These are phyloP conservation scores for Polychytrium aggregatum DNA, from an alignment of 192 early-diverging fungal genomes.

Conservation along the genomic window DNA sequence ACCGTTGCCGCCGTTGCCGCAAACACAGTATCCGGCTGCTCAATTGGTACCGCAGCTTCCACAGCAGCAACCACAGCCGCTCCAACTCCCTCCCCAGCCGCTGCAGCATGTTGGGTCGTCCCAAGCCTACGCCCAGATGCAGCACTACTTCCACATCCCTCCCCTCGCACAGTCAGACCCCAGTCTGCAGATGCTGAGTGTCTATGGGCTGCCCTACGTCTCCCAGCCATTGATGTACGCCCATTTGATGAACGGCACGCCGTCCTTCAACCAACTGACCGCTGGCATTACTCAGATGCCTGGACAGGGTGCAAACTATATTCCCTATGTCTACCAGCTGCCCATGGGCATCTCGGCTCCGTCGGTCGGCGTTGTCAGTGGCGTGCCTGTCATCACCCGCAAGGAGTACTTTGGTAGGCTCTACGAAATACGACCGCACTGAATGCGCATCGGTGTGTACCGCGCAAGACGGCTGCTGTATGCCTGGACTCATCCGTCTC, in stretches of 20 bases:
- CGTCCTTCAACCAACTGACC: slow-evolving; percentile 17
- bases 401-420: slow-evolving; percentile 12
- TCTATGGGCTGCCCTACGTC: background rate
- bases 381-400: background rate
- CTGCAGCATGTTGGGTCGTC: too few species aligned
- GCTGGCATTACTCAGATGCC: slow-evolving; percentile 23
- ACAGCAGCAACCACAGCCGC: too few species aligned
- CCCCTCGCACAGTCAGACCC: background rate
- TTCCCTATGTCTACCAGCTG: slow-evolving; percentile 15
- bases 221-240: slow-evolving; percentile 8
- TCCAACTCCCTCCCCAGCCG: too few species aligned
- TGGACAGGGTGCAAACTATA: slow-evolving; percentile 9
- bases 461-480: background rate
- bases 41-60: too few species aligned
- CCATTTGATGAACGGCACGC: slow-evolving; percentile 5
- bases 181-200: background rate
- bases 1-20: too few species aligned
- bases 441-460: background rate
- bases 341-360: slow-evolving; percentile 2
- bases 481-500: background rate
- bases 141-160: too few species aligned
- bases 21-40: too few species aligned
- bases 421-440: background rate
- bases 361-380: background rate
- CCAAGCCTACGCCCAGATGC: too few species aligned